A percentile compares a stretch with the other conserved stretches of the same genome.
phyloP scores from a whole-genome alignment of 441 rosid genomes.

The Gossypium trilobum region DNA sequence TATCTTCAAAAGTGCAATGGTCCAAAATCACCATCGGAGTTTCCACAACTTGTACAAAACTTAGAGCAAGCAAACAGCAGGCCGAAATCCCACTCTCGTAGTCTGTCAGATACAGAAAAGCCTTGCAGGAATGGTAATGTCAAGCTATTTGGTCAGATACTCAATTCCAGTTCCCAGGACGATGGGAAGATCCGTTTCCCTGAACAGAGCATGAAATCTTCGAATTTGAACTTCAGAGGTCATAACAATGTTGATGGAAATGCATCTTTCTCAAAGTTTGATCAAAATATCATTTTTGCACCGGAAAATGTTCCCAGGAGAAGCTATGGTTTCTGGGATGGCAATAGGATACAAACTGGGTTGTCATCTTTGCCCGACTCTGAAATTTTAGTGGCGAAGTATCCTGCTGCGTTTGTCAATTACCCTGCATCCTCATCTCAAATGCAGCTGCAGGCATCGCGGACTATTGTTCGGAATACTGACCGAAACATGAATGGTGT shows the following conservation, averaged over 20 bases:
- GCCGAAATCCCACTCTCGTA: constrained; percentile 28
- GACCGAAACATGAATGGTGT: constrained; percentile 31
- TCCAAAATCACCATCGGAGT: constrained; percentile 31
- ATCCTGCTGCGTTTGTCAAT: constrained; percentile 64
- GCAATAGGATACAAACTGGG: constrained; percentile 66
- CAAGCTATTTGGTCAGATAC: constrained; percentile 84
- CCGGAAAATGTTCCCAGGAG: constrained; percentile 59
- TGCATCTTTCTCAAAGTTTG: constrained; percentile 33
- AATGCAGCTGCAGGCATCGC: constrained; percentile 40
- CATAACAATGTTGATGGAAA: constrained; percentile 29
- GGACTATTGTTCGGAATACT: constrained; percentile 24
- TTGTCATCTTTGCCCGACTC: constrained; percentile 67
- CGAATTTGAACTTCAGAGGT: constrained; percentile 31
- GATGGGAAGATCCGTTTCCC: constrained; percentile 31
- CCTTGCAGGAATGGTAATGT: constrained; percentile 63
- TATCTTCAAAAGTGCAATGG: constrained; percentile 51
- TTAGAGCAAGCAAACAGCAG: constrained; percentile 30
- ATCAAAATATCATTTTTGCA: constrained; percentile 32
- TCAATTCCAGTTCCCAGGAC: constrained; percentile 34
- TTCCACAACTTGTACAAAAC: constrained; percentile 27
- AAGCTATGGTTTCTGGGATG: constrained; percentile 84
- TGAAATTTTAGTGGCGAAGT: constrained; percentile 53
- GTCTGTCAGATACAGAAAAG: constrained; percentile 44
- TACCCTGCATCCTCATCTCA: constrained; percentile 32
- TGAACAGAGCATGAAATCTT: constrained; percentile 31